Conservation (phyloP, 768 basidiomycete genomes). For the Sporobolomyces roseus region DNA sequence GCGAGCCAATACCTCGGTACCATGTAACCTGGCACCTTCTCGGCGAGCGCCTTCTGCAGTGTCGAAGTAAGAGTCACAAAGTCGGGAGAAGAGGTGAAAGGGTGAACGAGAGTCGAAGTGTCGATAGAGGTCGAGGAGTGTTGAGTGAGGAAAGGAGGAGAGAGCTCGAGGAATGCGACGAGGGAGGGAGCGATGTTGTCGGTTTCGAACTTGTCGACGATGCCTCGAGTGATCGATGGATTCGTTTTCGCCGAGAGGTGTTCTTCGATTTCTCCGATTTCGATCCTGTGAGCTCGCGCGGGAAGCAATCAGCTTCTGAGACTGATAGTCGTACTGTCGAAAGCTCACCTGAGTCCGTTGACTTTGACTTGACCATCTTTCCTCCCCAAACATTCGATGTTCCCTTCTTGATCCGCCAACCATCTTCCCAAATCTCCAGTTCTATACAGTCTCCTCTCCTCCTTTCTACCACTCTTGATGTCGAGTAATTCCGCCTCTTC, state of each 20-base stretch:
- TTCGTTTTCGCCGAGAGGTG: conserved; percentile 24
- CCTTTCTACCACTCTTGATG: conserved; percentile 6
- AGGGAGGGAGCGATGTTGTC: conserved; percentile 24
- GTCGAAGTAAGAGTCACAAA: conserved; percentile 18
- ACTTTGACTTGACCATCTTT: conserved; percentile 41
- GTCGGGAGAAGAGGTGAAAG: conserved; percentile 8
- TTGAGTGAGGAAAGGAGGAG: background rate
- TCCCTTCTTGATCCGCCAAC: conserved; percentile 28
- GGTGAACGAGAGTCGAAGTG: background rate
- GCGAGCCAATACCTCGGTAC: conserved; percentile 39
- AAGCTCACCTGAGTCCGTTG: conserved; percentile 35
- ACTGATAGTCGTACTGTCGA: background rate
- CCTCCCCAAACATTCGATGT: conserved; percentile 36
- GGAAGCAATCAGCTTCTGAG: background rate
- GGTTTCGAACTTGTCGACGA: conserved; percentile 40
- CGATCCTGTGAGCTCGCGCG: conserved; percentile 19
- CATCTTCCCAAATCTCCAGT: conserved; percentile 37
- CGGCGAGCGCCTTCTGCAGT: conserved; percentile 7
- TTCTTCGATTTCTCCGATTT: conserved; percentile 40
- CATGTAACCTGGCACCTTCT: conserved; percentile 35
- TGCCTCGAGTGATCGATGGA: conserved; percentile 25
- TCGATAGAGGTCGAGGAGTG: background rate
- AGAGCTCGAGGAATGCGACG: conserved; percentile 38
- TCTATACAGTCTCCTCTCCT: conserved; percentile 27
- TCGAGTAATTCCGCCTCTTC: background rate